Evolutionary conservation across 768 basidiomycete genomes (phyloP), one percentile per base, ranked within the genome.

Genomic region (Naganishia randhawae): DNA sequence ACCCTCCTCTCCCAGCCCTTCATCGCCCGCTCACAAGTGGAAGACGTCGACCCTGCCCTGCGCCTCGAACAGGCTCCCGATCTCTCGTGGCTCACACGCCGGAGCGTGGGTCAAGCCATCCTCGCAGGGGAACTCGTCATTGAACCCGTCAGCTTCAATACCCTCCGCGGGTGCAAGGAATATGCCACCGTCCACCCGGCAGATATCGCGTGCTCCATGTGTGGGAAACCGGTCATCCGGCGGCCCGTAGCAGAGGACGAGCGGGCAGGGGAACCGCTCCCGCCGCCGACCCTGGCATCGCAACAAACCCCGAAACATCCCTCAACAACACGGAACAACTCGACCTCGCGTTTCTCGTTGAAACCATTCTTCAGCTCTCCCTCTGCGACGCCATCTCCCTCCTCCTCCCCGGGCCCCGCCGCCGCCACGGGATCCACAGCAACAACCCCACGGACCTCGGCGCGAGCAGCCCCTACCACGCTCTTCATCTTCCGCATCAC

Each of bases 41-140:
- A 97, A 80, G 93, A 97, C 78, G 92, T 93, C 27, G 95, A 99
- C 73, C 91, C 95, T 0, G 91, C 93, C 0, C 82, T 96, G 33
- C 88, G 96, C 10, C 84, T 99, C 19, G 96, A 98, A 76, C 82
- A 90, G n/a, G 93, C 96, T 0, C 91, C 94, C 0, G 90, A 92
- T 14, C 82, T 99, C 37, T 93, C 91, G 74, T 98, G 91, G 90
- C 83, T 98, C n/a, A 89, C 89, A 17, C 85, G 93, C 31, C 87
- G 92, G 32, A 87, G 87, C 4, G 89, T 98, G 27, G 84, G 88
- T 3, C 81, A 86, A 29, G 95, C 95, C 6, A 90, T 99, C 67
- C 86, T 97, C 71, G 85, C 84, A 10, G 92, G 92, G 0, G 89
- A 93, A 75, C 85, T 99, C 32, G 86, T 85, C 16, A 87, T 99